Evolutionary conservation across 306 rosid species (phyloP).

Genomic region (Corylus americana): DNA sequence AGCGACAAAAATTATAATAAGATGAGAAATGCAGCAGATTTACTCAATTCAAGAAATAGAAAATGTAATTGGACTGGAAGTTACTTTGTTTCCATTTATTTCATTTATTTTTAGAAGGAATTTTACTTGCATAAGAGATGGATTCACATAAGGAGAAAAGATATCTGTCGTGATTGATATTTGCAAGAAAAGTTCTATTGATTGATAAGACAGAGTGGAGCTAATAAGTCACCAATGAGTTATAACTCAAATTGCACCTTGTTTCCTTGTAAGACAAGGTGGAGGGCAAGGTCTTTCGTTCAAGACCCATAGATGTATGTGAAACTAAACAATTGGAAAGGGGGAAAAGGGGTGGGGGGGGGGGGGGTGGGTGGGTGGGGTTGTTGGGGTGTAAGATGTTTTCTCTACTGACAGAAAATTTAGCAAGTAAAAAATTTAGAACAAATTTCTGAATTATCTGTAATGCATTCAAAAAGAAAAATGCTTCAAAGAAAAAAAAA

Average conservation of each 20-base stretch:
- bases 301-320: too few species aligned
- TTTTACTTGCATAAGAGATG: background rate
- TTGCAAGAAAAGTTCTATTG: background rate
- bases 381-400: too few species aligned
- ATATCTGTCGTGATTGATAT: background rate
- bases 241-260: too few species aligned
- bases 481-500: background rate
- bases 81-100: background rate
- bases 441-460: background rate
- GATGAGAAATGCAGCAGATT: background rate
- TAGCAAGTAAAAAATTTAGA: background rate
- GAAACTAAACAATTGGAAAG: too few species aligned
- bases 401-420: background rate
- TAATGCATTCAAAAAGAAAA: background rate
- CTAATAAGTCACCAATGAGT: too few species aligned
- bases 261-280: too few species aligned
- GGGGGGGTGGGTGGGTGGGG: too few species aligned
- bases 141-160: background rate
- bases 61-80: background rate
- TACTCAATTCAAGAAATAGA: background rate
- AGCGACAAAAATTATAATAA: background rate
- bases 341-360: background rate
- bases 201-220: too few species aligned
- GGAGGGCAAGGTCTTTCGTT: too few species aligned
- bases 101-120: background rate